Percentiles rank a stretch among this genome's conserved stretches.
phyloP scores from a whole-genome alignment of 148 eudicot genomes.

The Diospyros kaki region DNA sequence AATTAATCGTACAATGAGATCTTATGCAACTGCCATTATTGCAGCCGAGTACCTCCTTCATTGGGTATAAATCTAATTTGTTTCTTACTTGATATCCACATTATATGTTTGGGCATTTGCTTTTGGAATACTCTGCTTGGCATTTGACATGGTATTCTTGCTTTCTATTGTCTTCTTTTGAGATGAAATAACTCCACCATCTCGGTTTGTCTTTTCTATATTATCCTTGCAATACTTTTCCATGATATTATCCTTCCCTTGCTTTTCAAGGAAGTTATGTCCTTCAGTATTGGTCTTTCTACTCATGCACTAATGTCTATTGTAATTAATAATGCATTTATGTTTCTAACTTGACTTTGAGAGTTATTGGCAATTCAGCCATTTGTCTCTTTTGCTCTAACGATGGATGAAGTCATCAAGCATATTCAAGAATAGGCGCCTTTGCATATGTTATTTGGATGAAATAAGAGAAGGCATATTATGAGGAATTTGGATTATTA shows the following conservation, averaged over 20 bases:
- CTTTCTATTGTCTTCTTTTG: background rate
- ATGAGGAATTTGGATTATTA: too few relatives aligned
- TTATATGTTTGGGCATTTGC: too few relatives aligned
- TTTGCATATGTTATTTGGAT: too few relatives aligned
- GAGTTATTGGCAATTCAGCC: too few relatives aligned
- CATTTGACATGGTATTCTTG: slow-evolving; percentile 1
- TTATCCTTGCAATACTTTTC: background rate
- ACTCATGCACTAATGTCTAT: background rate
- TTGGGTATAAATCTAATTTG: slow-evolving; percentile 54
- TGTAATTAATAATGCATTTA: background rate
- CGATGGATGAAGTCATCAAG: too few relatives aligned
- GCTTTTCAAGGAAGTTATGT: background rate
- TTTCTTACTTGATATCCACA: background rate
- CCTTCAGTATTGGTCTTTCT: background rate
- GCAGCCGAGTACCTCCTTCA: slow-evolving; percentile 79
- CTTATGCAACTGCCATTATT: slow-evolving; percentile 75
- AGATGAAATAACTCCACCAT: too few relatives aligned
- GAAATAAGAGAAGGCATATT: too few relatives aligned
- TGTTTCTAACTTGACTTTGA: background rate
- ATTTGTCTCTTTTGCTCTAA: too few relatives aligned
- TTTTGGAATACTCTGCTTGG: background rate
- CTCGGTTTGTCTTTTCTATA: background rate
- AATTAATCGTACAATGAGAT: slow-evolving; percentile 82
- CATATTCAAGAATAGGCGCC: too few relatives aligned
- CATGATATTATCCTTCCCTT: background rate